phyloP scores from a whole-genome alignment of 495 filamentous ascomycete species.

The Xylaria nigripes region DNA sequence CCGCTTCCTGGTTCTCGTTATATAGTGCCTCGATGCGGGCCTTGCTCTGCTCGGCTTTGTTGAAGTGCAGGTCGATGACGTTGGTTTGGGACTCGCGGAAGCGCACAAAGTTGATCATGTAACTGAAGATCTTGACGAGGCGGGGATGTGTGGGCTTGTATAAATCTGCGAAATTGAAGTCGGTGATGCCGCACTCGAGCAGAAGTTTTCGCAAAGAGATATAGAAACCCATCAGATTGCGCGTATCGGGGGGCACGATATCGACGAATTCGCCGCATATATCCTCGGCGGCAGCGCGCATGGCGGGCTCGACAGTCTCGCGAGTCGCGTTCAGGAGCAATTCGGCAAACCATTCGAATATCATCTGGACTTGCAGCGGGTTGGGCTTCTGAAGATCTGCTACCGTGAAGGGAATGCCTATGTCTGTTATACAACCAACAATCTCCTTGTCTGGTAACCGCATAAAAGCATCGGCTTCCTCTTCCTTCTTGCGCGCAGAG shows the following conservation, averaged over 20 bases:
- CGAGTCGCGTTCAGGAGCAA: conserved; percentile 84
- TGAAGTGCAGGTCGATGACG: conserved; percentile 85
- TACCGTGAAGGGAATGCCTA: conserved; percentile 79
- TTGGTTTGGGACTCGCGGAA: conserved; percentile 85
- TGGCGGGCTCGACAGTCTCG: conserved; percentile 86
- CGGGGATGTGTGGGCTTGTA: conserved; percentile 81
- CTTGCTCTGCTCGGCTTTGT: conserved; percentile 78
- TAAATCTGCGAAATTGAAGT: conserved; percentile 87
- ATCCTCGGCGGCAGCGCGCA: conserved; percentile 83
- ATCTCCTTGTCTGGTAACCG: conserved; percentile 80
- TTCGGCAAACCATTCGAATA: conserved; percentile 96
- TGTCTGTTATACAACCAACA: conserved; percentile 91
- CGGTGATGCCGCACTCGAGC: conserved; percentile 78
- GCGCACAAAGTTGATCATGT: conserved; percentile 95
- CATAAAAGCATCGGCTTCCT: conserved; percentile 84
- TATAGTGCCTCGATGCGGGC: conserved; percentile 78
- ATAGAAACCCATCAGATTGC: conserved; percentile 91
- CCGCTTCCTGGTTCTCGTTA: conserved; percentile 76
- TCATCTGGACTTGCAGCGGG: conserved; percentile 84
- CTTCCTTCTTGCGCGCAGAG: conserved; percentile 56
- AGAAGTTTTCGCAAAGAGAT: conserved; percentile 66
- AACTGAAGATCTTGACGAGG: conserved; percentile 85
- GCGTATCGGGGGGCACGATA: conserved; percentile 75
- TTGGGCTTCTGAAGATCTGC: conserved; percentile 91
- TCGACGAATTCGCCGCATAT: conserved; percentile 70